Base-by-base conservation (phyloP, 78 protist species). In the Fonticula alba region DNA sequence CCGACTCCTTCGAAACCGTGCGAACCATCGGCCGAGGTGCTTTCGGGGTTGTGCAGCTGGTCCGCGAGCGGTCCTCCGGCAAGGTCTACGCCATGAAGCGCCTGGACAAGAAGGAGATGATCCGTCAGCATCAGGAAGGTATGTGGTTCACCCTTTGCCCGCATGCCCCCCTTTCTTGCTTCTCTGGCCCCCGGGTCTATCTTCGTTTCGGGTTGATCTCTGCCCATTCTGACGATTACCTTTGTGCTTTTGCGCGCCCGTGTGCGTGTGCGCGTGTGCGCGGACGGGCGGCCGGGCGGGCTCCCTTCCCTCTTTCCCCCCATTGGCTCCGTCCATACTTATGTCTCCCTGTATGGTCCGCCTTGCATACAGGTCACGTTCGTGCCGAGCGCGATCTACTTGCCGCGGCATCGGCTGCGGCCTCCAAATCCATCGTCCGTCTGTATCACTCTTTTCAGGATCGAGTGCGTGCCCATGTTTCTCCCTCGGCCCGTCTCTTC, bases 381-480 rank as follows among this genome's bases (percentile, higher is more conserved):
- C 29, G 76, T 32, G 78, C 84, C 33, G 97, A 92, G 78, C 81
- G 89, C 26, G 78, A 82, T 50, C 66, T 86, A 15, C 61, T 88
- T 26, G 83, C 86, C 50, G 78, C 62, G 24, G 67, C 68, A 26
- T 62, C n/a, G n/a, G n/a, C n/a, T n/a, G n/a, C 73, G 37, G 73
- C 64, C 54, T 50, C 50, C 40, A 63, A 43, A 41, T 82, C 75
- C 78, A 72, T 87, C 38, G 93, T 87, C 40, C 62, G 68, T 54
- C 75, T 87, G 40, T 81, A 61, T 68, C 83, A 84, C 56, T 67
- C 90, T 33, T 85, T 87, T 57, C 89, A 83, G 59, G 83, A 43
- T 54, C 0, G 1, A 3, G 31, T 31, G 15, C 58, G n/a, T n/a
- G n/a, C n/a, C n/a, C n/a, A n/a, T n/a, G n/a, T n/a, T n/a, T n/a